A percentile compares a stretch with the other conserved stretches of the same genome.
Conservation (phyloP, 495 filamentous ascomycete species). For the Talaromyces proteolyticus region DNA sequence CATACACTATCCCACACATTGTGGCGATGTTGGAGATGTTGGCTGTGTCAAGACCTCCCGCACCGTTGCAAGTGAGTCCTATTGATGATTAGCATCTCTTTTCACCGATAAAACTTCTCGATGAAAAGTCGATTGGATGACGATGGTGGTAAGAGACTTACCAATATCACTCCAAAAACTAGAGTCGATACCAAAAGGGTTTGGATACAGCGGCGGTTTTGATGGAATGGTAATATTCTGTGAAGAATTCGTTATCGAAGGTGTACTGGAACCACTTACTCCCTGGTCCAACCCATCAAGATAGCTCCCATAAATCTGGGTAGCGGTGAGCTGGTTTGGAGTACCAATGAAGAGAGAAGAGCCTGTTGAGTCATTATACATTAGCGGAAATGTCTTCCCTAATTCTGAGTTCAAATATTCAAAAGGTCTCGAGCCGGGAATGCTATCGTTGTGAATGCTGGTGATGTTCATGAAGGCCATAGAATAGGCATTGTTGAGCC, state of each 20-base stretch:
- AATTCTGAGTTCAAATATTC: constrained; percentile 26
- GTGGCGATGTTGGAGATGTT: constrained; percentile 34
- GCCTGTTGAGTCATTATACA: not conserved
- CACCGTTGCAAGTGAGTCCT: constrained; percentile 19
- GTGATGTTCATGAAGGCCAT: constrained; percentile 21
- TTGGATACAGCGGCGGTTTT: constrained; percentile 6
- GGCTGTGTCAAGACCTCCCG: constrained; percentile 17
- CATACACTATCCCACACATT: constrained; percentile 30
- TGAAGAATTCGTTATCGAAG: not conserved
- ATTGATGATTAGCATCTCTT: not conserved
- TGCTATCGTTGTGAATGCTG: constrained; percentile 1
- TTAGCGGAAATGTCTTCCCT: constrained; percentile 19
- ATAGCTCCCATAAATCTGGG: not conserved
- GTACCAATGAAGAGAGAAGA: constrained; percentile 3
- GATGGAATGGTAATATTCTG: not conserved
- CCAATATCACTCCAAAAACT: constrained; percentile 19
- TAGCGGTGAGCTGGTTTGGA: not conserved
- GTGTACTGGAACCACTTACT: not conserved
- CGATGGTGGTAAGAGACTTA: constrained; percentile 8
- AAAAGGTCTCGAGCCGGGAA: constrained; percentile 10
- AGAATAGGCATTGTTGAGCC: constrained; percentile 28
- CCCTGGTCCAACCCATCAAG: not conserved
- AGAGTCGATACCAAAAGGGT: constrained; percentile 18
- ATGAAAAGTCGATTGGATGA: not conserved
- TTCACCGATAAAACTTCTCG: not conserved